phyloP scores from a whole-genome alignment of 2,329 filamentous ascomycete species.

The Tolypocladium endophyticum region DNA sequence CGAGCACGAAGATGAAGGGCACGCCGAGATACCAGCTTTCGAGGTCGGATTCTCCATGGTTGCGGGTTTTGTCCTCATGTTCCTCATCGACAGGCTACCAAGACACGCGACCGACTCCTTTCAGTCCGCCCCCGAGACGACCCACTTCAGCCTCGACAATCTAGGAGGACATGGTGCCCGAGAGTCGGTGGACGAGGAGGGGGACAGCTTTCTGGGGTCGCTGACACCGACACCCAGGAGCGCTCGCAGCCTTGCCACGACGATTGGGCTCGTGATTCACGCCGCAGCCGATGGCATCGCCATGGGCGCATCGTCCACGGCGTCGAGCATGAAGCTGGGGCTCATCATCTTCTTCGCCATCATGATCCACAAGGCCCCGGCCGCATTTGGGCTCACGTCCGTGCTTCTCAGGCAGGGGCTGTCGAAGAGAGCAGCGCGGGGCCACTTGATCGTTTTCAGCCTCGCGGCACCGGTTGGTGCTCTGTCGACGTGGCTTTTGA shows the following conservation, averaged over 20 bases:
- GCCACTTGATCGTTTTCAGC: conserved; percentile 84
- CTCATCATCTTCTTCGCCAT: conserved; percentile 93
- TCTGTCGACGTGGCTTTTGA: conserved; percentile 68
- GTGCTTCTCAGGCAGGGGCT: conserved; percentile 84
- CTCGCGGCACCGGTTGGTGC: conserved; percentile 83
- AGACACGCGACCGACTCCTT: conserved; percentile 58
- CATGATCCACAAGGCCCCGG: conserved; percentile 94
- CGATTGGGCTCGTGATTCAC: conserved; percentile 90
- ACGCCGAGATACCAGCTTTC: conserved; percentile 46
- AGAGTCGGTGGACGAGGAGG: conserved; percentile 39
- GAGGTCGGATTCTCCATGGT: conserved; percentile 84
- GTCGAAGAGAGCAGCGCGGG: conserved; percentile 72
- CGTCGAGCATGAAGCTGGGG: conserved; percentile 62
- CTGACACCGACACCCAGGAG: conserved; percentile 47
- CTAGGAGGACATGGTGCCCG: conserved; percentile 43
- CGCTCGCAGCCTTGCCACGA: conserved; percentile 65
- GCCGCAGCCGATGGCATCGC: conserved; percentile 92
- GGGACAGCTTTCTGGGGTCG: conserved; percentile 48
- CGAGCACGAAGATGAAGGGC: conserved; percentile 11
- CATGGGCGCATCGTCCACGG: conserved; percentile 78
- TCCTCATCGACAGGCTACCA: conserved; percentile 80
- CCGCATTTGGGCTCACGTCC: conserved; percentile 88
- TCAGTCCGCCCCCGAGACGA: conserved; percentile 54
- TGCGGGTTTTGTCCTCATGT: conserved; percentile 91
- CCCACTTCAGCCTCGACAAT: conserved; percentile 83